phyloP scores from a whole-genome alignment of 2,329 filamentous ascomycete genomes.

The Cladosporium sphaerospermum region DNA sequence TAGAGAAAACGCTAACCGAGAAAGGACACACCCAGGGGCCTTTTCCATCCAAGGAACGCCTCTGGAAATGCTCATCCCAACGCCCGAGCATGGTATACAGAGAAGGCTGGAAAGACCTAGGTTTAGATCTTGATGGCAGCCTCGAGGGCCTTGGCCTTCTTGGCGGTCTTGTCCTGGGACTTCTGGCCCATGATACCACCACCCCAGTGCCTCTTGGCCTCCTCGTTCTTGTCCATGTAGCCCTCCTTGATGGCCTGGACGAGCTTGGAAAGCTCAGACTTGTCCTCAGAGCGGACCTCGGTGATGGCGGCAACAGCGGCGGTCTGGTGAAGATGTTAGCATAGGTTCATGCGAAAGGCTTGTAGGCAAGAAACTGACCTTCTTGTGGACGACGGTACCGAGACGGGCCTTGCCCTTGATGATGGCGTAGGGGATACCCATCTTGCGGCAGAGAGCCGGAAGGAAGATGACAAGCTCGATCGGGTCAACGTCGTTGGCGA shows the following conservation, averaged over 20 bases:
- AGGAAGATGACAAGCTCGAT: conserved; percentile 99
- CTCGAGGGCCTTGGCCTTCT: conserved; percentile 93
- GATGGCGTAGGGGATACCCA: conserved; percentile 98
- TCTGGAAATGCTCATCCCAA: conserved; percentile 12
- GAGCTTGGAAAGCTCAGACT: conserved; percentile 95
- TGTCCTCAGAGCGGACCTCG: conserved; percentile 97
- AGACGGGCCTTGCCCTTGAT: conserved; percentile 99
- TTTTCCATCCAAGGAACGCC: conserved; percentile 12
- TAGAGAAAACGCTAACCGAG: conserved; percentile 12
- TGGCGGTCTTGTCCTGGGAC: conserved; percentile 69
- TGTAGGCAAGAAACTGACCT: conserved; percentile 51
- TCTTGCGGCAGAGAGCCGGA: conserved; percentile 98
- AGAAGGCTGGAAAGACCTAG: conserved; percentile 1
- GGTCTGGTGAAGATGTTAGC: conserved; percentile 56
- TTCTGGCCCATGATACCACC: conserved; percentile 99
- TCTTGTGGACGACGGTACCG: conserved; percentile 99
- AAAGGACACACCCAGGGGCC: conserved; percentile 10
- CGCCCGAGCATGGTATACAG: conserved; percentile 10
- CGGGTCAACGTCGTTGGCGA: conserved; percentile 98
- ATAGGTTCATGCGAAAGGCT: not conserved
- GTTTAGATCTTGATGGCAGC: conserved; percentile 92
- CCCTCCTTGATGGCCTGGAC: conserved; percentile 95
- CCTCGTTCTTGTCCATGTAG: conserved; percentile 93
- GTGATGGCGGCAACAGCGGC: conserved; percentile 92
- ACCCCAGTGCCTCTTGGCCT: conserved; percentile 89